A percentile compares a stretch with the other conserved stretches of the same genome.
Evolutionary conservation across 257 asterid genomes (phyloP).

Genomic region (Primulina eburnea): DNA sequence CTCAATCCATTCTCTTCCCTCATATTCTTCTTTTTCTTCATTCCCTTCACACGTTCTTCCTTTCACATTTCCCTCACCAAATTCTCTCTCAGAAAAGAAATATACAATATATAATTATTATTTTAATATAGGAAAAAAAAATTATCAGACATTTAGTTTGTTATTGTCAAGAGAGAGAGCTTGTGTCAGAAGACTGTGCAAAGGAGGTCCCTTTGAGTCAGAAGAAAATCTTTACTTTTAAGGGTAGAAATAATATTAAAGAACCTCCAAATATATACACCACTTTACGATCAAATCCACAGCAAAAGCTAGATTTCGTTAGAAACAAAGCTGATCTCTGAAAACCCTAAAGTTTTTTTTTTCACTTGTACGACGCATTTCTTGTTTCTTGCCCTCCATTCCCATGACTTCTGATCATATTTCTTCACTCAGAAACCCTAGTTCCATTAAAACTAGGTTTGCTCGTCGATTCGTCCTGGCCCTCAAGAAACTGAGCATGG

Average conservation of each 20-base stretch:
- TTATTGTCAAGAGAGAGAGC: slow-evolving; percentile 44
- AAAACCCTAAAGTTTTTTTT: slow-evolving; percentile 39
- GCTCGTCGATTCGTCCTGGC: slow-evolving; percentile 50
- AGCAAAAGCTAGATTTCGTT: neutral
- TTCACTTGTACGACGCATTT: too few species aligned
- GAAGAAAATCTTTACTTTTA: slow-evolving; percentile 49
- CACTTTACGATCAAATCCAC: neutral
- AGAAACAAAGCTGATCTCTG: neutral
- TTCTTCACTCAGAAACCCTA: slow-evolving; percentile 26
- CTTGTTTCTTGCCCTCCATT: neutral
- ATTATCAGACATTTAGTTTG: neutral
- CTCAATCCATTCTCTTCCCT: slow-evolving; percentile 40
- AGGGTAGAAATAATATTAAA: neutral
- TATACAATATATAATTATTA: too few species aligned
- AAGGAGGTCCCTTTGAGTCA: slow-evolving; percentile 66
- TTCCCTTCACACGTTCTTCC: slow-evolving; percentile 46
- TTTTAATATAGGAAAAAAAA: too few species aligned
- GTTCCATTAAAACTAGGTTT: slow-evolving; percentile 43
- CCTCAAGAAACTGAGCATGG: slow-evolving; percentile 40
- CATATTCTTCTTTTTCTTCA: slow-evolving; percentile 30
- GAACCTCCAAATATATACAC: neutral
- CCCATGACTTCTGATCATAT: slow-evolving; percentile 25
- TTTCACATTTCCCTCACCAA: slow-evolving; percentile 20
- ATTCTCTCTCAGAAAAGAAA: slow-evolving; percentile 6
- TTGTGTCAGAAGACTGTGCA: slow-evolving; percentile 44